Percentiles rank a stretch among this genome's conserved stretches.
phyloP scores from a whole-genome alignment of 2,329 filamentous ascomycete genomes.

The Beauveria asiatica region DNA sequence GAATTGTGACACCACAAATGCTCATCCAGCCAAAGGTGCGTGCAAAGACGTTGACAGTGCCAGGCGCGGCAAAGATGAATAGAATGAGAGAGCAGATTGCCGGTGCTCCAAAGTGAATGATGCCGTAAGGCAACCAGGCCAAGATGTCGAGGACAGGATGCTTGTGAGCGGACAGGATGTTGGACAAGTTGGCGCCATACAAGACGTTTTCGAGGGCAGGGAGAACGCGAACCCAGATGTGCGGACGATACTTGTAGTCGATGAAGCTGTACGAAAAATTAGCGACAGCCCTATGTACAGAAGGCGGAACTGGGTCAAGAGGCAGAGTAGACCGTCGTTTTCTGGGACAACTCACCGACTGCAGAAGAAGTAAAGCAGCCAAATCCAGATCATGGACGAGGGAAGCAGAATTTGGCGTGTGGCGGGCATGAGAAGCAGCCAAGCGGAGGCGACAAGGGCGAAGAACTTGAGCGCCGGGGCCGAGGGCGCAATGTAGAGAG shows the following conservation, averaged over 20 bases:
- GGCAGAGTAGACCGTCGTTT: not conserved
- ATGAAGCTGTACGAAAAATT: conserved; percentile 59
- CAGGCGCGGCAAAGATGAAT: conserved; percentile 83
- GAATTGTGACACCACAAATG: conserved; percentile 76
- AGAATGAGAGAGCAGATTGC: conserved; percentile 69
- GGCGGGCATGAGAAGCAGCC: conserved; percentile 69
- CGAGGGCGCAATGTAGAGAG: conserved; percentile 71
- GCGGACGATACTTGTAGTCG: conserved; percentile 75
- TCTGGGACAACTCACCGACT: conserved; percentile 64
- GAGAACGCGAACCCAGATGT: conserved; percentile 91
- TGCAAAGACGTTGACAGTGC: conserved; percentile 75
- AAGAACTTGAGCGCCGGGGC: conserved; percentile 72
- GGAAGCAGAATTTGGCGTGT: conserved; percentile 89
- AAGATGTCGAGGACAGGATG: conserved; percentile 75
- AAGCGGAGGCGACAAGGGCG: conserved; percentile 56
- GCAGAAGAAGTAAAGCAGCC: conserved; percentile 85
- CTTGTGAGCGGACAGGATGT: conserved; percentile 87
- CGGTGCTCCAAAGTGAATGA: conserved; percentile 83
- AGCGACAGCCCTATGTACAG: not conserved
- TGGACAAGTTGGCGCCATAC: conserved; percentile 91
- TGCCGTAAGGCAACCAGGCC: conserved; percentile 88
- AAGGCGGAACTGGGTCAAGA: too few relatives aligned
- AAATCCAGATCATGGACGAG: conserved; percentile 74
- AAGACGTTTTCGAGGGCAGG: conserved; percentile 93
- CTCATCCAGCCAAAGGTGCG: conserved; percentile 90